phyloP scores from a whole-genome alignment of 768 basidiomycete species.

The Amanita phalloides region DNA sequence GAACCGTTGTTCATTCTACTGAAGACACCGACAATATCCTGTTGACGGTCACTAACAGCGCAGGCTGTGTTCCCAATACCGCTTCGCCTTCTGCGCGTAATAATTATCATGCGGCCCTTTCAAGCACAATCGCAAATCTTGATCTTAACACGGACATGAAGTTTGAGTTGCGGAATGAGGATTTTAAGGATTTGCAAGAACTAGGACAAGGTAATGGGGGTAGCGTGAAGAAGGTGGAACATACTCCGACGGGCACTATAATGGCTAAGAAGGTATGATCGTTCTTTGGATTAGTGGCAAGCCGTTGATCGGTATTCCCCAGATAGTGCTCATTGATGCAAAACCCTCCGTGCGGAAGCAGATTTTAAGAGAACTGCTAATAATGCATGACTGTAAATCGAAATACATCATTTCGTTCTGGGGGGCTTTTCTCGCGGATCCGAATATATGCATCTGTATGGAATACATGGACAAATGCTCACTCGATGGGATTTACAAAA shows the following conservation, averaged over 20 bases:
- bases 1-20: constrained; percentile 27
- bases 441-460: constrained; percentile 99
- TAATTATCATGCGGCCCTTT: constrained; percentile 68
- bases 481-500: constrained; percentile 92
- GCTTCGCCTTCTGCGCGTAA: constrained; percentile 43
- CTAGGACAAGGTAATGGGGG: constrained; percentile 96
- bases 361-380: constrained; percentile 94
- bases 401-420: constrained; percentile 94
- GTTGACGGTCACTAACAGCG: constrained; percentile 35
- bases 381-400: constrained; percentile 97
- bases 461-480: constrained; percentile 94
- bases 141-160: constrained; percentile 83
- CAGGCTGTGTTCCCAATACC: constrained; percentile 43
- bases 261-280: constrained; percentile 94
- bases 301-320: neutral
- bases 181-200: constrained; percentile 83
- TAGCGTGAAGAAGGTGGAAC: constrained; percentile 93
- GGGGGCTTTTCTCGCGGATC: constrained; percentile 93
- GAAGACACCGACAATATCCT: constrained; percentile 34
- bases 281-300: neutral
- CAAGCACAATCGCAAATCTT: constrained; percentile 76
- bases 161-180: constrained; percentile 78
- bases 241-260: constrained; percentile 78
- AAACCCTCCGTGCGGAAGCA: constrained; percentile 96
- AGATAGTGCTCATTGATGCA: constrained; percentile 95